Evolutionary conservation across 371 early-diverging fungal species (phyloP), one percentile per base, ranked within the genome.

Genomic region (Zychaea mexicana): DNA sequence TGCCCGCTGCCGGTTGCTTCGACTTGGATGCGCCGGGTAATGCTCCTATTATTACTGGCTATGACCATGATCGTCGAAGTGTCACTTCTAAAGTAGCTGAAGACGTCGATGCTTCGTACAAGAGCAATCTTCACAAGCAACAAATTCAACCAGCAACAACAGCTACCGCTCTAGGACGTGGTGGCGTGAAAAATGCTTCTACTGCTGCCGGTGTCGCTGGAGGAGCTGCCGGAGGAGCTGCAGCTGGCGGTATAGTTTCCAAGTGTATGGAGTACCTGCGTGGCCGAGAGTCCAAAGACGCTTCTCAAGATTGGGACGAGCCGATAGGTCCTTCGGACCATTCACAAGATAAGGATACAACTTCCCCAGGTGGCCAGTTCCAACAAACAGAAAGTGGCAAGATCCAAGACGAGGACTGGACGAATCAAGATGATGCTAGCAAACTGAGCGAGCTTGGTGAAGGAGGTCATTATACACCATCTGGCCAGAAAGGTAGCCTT

Each of bases 1-100:
- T 65, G 10, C 65, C 65, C 3, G 39, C 57, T 12, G 65, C 65
- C 10, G 65, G 65, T 52, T 33, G 33, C 9, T 65, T 58, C 42
- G 65, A 65, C 28, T 24, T 52, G 19, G 65, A 65, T 39, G 65
- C 65, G 9, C 45, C 65, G 5, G 65, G 65, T 27, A 65, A 65
- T 22, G 21, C 65, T 5, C 58, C 52, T 3, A 42, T 65, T 22
- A 65, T 65, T 17, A 65, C 65, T 12, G 65, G 65, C 2, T 65
- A 65, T 31, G 59, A 65, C 31, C 52, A 58, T 38, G 65, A 65
- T 28, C 22, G 28, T 52, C 65, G 65, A 21, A 65, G 59, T 24
- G 45, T 53, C 17, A 65, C 58, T 17, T 32, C 59, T 3, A 59
- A 46, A 32, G 21, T 52, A 7, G 59, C 65, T 12, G 49, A 65